Evolutionary conservation across 257 asterid genomes (phyloP), one percentile per base, ranked within the genome.

Genomic region (Cinchona pubescens): DNA sequence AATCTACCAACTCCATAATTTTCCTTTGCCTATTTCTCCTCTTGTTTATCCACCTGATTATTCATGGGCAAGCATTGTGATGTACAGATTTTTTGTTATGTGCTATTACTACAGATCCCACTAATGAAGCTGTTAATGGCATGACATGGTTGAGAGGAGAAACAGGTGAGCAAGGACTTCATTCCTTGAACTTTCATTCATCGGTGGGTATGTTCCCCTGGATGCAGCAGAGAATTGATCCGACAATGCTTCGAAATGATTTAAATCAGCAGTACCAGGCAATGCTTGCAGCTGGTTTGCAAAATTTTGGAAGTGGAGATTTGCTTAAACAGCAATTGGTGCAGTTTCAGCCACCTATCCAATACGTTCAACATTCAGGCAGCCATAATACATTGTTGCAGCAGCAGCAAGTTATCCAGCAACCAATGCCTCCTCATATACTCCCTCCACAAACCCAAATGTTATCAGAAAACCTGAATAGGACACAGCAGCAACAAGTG

Each of bases 141-240:
- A 82, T 89, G 97, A 53, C 93, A 27, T 92, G 98, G 98, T 74
- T 91, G 83, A 87, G 93, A 81, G 92, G 96, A 37, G 97, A 88
- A 69, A 81, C 83, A 30, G 90, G 94, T 42, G 97, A 90, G 74
- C 91, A 81, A 82, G 97, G 96, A 67, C 86, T 86, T 80, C 89
- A 85, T 74, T 77, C 96, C 29, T 60, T 87, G 82, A 92, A 90
- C 70, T 87, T 88, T 71, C 94, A n/a, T n/a, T n/a, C 85, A 69
- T 81, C 98, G 59, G 82, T 75, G 15, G 94, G 97, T 55, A 87
- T 89, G 96, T 75, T 84, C 60, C 97, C 97, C 7, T 89, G 89
- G 93, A 88, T 89, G 93, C 96, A 90, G 80, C 97, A 94, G 89
- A 86, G 96, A 72, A 76, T 86, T 5, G 97, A 92, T 77, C 92